phyloP scores from a whole-genome alignment of 1,284 basidiomycete species.

The Pulveroboletus sp. region DNA sequence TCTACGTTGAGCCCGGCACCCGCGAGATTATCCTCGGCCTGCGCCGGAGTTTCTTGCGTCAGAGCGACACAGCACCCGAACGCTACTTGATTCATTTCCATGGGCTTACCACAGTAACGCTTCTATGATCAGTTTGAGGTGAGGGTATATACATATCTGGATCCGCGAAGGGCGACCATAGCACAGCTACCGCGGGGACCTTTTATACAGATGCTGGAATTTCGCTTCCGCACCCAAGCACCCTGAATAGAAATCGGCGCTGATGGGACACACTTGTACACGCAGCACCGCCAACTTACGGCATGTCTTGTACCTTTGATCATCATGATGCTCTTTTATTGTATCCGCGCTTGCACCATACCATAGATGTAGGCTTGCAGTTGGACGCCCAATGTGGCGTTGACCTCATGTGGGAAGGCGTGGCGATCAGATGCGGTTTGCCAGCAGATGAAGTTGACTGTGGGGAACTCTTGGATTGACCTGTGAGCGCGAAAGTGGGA shows the following conservation, averaged over 20 bases:
- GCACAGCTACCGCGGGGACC: background rate
- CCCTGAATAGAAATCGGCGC: conserved; percentile 5
- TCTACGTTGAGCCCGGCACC: background rate
- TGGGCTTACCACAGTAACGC: background rate
- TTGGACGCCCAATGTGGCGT: too few relatives aligned
- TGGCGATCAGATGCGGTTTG: background rate
- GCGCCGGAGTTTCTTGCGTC: background rate
- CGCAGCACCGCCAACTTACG: background rate
- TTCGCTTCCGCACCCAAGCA: background rate
- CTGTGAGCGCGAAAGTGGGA: background rate
- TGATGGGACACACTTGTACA: background rate
- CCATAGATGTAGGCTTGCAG: background rate
- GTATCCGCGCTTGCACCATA: background rate
- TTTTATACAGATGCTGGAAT: background rate
- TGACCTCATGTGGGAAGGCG: background rate
- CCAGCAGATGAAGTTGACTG: background rate
- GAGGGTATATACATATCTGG: background rate
- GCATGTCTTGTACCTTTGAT: background rate
- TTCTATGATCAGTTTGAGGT: background rate
- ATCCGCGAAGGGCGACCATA: background rate
- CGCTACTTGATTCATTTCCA: background rate
- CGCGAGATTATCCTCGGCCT: conserved; percentile 1
- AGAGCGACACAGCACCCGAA: background rate
- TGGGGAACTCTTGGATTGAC: background rate
- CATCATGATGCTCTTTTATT: background rate